These are phyloP conservation scores for Pseudocercospora fuligena DNA, from an alignment of 2,329 filamentous ascomycete genomes.

Conservation along the genomic window DNA sequence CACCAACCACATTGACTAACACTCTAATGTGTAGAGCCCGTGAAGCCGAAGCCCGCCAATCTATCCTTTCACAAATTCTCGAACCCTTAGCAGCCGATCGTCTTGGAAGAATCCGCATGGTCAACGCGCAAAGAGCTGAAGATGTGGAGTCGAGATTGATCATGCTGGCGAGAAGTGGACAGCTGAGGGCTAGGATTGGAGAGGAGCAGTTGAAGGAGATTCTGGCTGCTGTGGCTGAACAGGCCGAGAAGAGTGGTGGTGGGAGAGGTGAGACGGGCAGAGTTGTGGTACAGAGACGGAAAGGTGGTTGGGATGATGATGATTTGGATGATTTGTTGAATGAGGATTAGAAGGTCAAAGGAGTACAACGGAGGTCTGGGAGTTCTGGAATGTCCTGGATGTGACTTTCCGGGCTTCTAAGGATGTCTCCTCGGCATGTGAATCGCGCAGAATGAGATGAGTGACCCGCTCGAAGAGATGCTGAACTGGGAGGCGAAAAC, in stretches of 20 bases:
- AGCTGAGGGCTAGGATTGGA: slow-evolving; percentile 84
- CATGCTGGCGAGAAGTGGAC: slow-evolving; percentile 84
- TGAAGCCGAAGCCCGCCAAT: slow-evolving; percentile 72
- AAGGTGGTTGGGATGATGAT: slow-evolving; percentile 84
- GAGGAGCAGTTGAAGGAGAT: slow-evolving; percentile 94
- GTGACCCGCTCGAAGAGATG: slow-evolving; percentile 50
- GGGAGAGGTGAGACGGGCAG: slow-evolving; percentile 62
- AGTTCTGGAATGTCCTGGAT: too few relatives aligned
- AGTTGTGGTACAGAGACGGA: slow-evolving; percentile 83
- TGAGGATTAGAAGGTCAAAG: slow-evolving; percentile 61
- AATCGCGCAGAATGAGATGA: slow-evolving; percentile 96
- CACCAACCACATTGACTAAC: slow-evolving; percentile 26
- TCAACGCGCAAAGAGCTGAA: slow-evolving; percentile 87
- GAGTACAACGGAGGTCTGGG: too few relatives aligned
- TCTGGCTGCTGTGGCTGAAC: slow-evolving; percentile 79
- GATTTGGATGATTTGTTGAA: slow-evolving; percentile 74
- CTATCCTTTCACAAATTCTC: slow-evolving; percentile 89
- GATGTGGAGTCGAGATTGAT: slow-evolving; percentile 94
- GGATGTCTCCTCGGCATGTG: slow-evolving; percentile 87
- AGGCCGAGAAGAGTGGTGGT: slow-evolving; percentile 61
- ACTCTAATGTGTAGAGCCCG: slow-evolving; percentile 32
- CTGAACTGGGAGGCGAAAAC: background rate
- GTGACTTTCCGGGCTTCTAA: too few relatives aligned
- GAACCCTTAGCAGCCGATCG: slow-evolving; percentile 92
- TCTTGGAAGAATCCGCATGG: slow-evolving; percentile 89